Evolutionary conservation across 2,329 filamentous ascomycete species (phyloP), one percentile per base, ranked within the genome.

Genomic region (Escovopsis sp.): DNA sequence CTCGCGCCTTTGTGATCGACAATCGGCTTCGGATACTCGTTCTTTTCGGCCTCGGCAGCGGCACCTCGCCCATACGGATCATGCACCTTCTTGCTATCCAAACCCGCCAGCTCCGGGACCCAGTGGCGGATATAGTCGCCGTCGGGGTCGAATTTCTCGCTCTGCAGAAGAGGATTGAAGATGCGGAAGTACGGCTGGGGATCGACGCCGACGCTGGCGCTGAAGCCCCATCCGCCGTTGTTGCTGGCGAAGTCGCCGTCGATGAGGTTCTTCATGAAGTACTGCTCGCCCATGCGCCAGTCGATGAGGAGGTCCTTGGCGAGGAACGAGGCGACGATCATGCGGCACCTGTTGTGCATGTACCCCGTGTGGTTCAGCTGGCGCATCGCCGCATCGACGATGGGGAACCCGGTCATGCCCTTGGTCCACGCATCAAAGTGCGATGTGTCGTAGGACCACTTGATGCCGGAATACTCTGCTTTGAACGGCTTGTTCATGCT

Each of bases 181-280:
- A 94, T 81, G 6, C 85, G 70, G 43, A 94, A 94, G 52, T 92
- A 94, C 0, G 86, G 85, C 55, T 93, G 82, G 2, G 84, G 81
- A 53, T 92, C 84, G 6, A 86, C 81, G 2, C 83, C 80, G 0
- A 76, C 77, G 14, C 67, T 72, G 4, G 78, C 75, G 17, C 66
- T 57, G 41, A 62, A 63, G 1, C 60, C 71, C 68, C 69, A 73
- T 4, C 70, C 70, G 19, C 69, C 66, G 41, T 82, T 85, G 53
- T 88, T 88, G 39, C 72, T 79, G 0, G 79, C 79, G 49, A 87
- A 84, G 50, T 87, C 82, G 13, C 81, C 80, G 47, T 88, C 82
- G 38, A 87, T 70, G 7, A 86, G 62, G 43, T 80, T 65, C 50
- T 83, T 75, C 81, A 90, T 90, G 54, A 92, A 92, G 51, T 77